Base-by-base conservation (phyloP, 179 eudicot genomes). In the Amaranthus tricolor region DNA sequence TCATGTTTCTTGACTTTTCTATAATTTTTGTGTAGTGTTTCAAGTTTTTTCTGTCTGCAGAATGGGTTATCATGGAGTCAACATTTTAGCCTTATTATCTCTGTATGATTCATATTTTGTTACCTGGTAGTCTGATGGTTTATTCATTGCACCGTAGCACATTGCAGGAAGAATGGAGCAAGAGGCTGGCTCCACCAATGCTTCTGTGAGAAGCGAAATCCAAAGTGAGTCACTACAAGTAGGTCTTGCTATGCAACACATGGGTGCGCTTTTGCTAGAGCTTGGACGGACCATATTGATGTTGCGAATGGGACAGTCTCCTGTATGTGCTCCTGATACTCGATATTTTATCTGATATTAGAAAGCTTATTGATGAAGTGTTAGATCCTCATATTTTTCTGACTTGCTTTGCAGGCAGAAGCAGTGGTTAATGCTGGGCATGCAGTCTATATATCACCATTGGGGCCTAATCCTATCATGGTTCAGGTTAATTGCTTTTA, bases 391-490 rank as follows among this genome's bases (percentile, higher is more conserved):
- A 61, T 21, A 2, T 61, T 75, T 15, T 76, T 68, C 62, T 31
- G 54, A 47, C 60, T 62, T 24, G 15, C 61, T 21, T 81, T 85
- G 85, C 89, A 96, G 99, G 96, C 84, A 64, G 96, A 93, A 70
- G 90, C 91, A 52, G 89, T 76, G 76, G 91, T 96, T 43, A 89
- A 88, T 85, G 85, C 98, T 75, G 99, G 99, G 20, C 99, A 91
- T 74, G 94, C 99, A 53, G 96, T 96, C 68, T 96, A 96, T 70
- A 90, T 96, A 77, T 93, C 99, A 58, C 87, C 96, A 51, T 82
- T 88, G 0, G 97, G 98, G 71, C 99, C 99, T 14, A 93, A 93
- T 84, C 99, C 98, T 60, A 79, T 96, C 62, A 96, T 96, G 99
- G 99, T 89, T 63, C 99, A 96, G 98, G 99, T 96, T 81, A 70